phyloP scores from a whole-genome alignment of 331 rosid species.

The Quercus phellos region DNA sequence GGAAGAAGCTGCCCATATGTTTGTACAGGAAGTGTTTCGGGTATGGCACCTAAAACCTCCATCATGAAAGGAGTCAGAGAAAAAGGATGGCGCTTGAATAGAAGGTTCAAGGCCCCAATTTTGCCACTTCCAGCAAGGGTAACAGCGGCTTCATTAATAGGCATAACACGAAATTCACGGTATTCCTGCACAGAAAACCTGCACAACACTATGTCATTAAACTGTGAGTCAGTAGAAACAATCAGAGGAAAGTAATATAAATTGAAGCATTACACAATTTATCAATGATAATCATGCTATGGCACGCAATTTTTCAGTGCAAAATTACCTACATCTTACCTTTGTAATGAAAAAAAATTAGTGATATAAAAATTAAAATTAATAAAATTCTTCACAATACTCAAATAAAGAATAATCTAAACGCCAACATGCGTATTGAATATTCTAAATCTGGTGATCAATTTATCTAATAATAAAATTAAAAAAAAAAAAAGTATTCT shows the following conservation, averaged over 20 bases:
- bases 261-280: slow-evolving; percentile 8
- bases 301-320: neutral
- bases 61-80: slow-evolving; percentile 65
- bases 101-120: slow-evolving; percentile 84
- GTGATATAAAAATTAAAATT: neutral
- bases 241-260: slow-evolving; percentile 30
- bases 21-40: slow-evolving; percentile 88
- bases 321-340: neutral
- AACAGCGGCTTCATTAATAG: slow-evolving; percentile 68
- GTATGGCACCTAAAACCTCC: slow-evolving; percentile 79
- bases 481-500: too few species aligned
- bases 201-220: slow-evolving; percentile 69
- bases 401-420: neutral
- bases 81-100: slow-evolving; percentile 89
- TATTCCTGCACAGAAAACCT: slow-evolving; percentile 98
- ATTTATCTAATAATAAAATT: too few species aligned
- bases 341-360: neutral
- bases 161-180: slow-evolving; percentile 71
- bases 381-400: neutral
- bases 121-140: slow-evolving; percentile 88
- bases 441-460: too few species aligned
- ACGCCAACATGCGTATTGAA: too few species aligned
- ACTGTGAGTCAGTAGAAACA: slow-evolving; percentile 53
- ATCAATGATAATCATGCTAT: slow-evolving; percentile 9
- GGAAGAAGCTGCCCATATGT: slow-evolving; percentile 94